Percentiles rank a stretch among this genome's conserved stretches.
phyloP scores from a whole-genome alignment of 2,329 filamentous ascomycete species.

The Aureobasidium melanogenum region DNA sequence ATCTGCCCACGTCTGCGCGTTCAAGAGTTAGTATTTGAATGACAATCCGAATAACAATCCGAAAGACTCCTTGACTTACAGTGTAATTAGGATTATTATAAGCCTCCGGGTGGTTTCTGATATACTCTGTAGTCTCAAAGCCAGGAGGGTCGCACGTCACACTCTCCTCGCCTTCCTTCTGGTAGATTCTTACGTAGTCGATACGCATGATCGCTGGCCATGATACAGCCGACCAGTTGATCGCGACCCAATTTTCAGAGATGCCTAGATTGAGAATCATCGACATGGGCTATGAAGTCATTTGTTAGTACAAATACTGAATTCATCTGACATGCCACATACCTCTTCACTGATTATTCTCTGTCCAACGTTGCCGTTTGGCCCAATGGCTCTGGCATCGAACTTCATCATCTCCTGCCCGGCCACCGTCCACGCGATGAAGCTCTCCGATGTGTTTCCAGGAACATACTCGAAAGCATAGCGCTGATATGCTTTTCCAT shows the following conservation, averaged over 20 bases:
- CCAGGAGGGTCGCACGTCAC: constrained; percentile 48
- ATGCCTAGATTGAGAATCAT: constrained; percentile 46
- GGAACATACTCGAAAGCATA: constrained; percentile 49
- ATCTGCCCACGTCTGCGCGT: constrained; percentile 13
- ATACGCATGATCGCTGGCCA: constrained; percentile 46
- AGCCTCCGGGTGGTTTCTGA: constrained; percentile 37
- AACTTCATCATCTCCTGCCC: constrained; percentile 43
- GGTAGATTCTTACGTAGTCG: constrained; percentile 49
- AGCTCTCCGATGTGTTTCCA: constrained; percentile 35
- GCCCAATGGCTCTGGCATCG: constrained; percentile 43
- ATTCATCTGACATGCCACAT: not conserved
- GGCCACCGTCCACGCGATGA: constrained; percentile 46
- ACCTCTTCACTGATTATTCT: constrained; percentile 41
- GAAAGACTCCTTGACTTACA: constrained; percentile 26
- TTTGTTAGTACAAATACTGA: not conserved
- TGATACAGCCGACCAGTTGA: constrained; percentile 35
- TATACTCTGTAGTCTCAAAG: constrained; percentile 44
- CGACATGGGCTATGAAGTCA: constrained; percentile 36
- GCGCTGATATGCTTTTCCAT: constrained; percentile 45
- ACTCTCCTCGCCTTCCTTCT: constrained; percentile 37
- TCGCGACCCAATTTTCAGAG: constrained; percentile 31
- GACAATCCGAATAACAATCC: not conserved
- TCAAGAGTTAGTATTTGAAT: not conserved
- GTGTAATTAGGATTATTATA: constrained; percentile 45
- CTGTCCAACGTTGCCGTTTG: constrained; percentile 44